A percentile compares a stretch with the other conserved stretches of the same genome.
phyloP scores from a whole-genome alignment of 2,329 filamentous ascomycete species.

The Paecilomyces variotii region DNA sequence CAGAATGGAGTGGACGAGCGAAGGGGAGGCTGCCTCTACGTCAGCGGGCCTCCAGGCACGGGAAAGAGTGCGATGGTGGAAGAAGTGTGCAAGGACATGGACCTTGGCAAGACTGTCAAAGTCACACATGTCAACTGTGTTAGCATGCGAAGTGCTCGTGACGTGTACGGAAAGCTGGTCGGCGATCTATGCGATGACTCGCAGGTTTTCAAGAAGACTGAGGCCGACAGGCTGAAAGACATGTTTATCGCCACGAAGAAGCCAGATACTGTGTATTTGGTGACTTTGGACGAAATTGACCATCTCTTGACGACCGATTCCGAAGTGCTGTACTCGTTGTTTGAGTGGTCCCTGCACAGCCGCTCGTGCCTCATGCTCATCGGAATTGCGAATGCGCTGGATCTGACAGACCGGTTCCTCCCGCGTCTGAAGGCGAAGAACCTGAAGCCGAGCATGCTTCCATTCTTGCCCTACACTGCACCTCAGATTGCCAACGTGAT shows the following conservation, averaged over 20 bases:
- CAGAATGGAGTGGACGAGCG: conserved; percentile 51
- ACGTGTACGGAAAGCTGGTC: conserved; percentile 73
- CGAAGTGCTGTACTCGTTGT: conserved; percentile 85
- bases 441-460: conserved; percentile 78
- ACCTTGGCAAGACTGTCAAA: conserved; percentile 47
- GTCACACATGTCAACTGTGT: conserved; percentile 91
- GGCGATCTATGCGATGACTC: conserved; percentile 58
- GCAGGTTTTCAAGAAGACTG: conserved; percentile 57
- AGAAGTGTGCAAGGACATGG: conserved; percentile 60
- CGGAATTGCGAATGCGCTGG: conserved; percentile 91
- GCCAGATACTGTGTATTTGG: conserved; percentile 56
- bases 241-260: conserved; percentile 60
- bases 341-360: conserved; percentile 86
- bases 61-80: conserved; percentile 93
- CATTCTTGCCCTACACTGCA: conserved; percentile 88
- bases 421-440: conserved; percentile 89
- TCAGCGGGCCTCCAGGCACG: conserved; percentile 91
- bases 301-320: conserved; percentile 82
- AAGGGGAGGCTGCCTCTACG: conserved; percentile 76
- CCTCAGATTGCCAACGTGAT: conserved; percentile 82
- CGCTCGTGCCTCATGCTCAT: conserved; percentile 74
- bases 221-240: conserved; percentile 58
- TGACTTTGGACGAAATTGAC: conserved; percentile 92
- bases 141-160: conserved; percentile 81
- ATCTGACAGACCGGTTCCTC: conserved; percentile 89